Evolutionary conservation across 2,329 filamentous ascomycete genomes (phyloP).

Genomic region (Pleurostoma richardsiae): DNA sequence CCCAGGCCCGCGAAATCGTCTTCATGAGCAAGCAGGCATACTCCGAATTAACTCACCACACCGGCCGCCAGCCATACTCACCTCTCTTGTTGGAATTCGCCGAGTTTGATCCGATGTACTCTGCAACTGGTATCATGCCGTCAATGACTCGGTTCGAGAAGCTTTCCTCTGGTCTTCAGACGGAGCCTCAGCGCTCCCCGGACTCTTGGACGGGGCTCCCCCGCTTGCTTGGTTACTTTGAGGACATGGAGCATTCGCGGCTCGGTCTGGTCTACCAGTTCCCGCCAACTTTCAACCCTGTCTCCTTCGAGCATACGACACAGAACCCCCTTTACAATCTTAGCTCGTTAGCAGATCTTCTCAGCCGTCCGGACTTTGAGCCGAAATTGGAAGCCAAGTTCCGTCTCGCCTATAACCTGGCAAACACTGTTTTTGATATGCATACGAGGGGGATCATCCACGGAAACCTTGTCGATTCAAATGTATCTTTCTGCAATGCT

Average conservation of each 20-base stretch:
- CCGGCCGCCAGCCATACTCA: conserved; percentile 38
- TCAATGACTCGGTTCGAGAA: conserved; percentile 62
- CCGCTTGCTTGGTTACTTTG: conserved; percentile 64
- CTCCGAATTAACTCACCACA: conserved; percentile 37
- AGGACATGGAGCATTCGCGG: conserved; percentile 64
- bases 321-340: conserved; percentile 45
- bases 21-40: conserved; percentile 49
- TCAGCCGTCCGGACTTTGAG: conserved; percentile 47
- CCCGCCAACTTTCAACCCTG: conserved; percentile 57
- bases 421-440: conserved; percentile 68
- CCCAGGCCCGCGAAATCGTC: conserved; percentile 38
- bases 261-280: conserved; percentile 73
- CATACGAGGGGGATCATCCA: conserved; percentile 66
- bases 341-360: conserved; percentile 49
- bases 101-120: conserved; percentile 56
- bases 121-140: conserved; percentile 57
- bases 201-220: conserved; percentile 58
- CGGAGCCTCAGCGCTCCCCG: conserved; percentile 43
- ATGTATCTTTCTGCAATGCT: conserved; percentile 59
- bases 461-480: conserved; percentile 63
- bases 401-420: conserved; percentile 66
- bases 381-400: conserved; percentile 73
- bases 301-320: conserved; percentile 46
- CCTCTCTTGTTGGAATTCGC: conserved; percentile 70
- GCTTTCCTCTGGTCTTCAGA: conserved; percentile 52